Evolutionary conservation across 2,329 filamentous ascomycete genomes (phyloP), one percentile per base, ranked within the genome.

Genomic region (Neofusicoccum sp.): DNA sequence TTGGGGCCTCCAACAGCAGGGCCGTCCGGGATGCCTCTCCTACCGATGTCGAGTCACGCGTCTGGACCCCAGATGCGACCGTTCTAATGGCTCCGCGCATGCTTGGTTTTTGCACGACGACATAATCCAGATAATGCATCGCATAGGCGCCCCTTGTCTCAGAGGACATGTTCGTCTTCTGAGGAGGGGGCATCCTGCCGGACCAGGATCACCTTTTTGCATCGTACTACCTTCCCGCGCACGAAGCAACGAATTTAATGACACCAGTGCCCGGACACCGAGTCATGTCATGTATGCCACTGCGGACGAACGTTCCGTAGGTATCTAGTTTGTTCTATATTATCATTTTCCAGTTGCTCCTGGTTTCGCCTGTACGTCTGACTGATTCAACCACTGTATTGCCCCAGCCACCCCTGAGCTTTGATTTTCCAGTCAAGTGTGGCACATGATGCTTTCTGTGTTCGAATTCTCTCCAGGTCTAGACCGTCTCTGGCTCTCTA

Each of bases 1-100:
- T 67, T 71, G 44, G 56, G 68, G n/a, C 68, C 70, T 54, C 48
- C 62, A 36, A 62, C 41, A 33, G 59, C 47, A 33, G 54, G 62
- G 14, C 45, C 62, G 12, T 11, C 37, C n/a, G 22, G 16, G 31
- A 48, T 61, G 29, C 56, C 56, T 61, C 33, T 64, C 4, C 52
- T 64, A 49, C 56, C 39, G 22, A 54, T 64, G 56, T 28, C 54
- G 33, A 47, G 31, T 43, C 56, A 61, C 37, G 29, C 56, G 31
- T 54, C 29, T 28, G 52, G 52, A 44, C 54, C 48, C 12, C 59
- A 61, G 59, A 52, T 61, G 47, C 59, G 47, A 31, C 59, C 59
- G 29, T 56, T 56, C 49, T 62, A 22, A 62, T 48, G 31, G 43
- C 37, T 36, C 33, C 16, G 37, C 14, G 22, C 6, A 33, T 36